Evolutionary conservation across 495 filamentous ascomycete species (phyloP).

Genomic region (Penicillium roqueforti): DNA sequence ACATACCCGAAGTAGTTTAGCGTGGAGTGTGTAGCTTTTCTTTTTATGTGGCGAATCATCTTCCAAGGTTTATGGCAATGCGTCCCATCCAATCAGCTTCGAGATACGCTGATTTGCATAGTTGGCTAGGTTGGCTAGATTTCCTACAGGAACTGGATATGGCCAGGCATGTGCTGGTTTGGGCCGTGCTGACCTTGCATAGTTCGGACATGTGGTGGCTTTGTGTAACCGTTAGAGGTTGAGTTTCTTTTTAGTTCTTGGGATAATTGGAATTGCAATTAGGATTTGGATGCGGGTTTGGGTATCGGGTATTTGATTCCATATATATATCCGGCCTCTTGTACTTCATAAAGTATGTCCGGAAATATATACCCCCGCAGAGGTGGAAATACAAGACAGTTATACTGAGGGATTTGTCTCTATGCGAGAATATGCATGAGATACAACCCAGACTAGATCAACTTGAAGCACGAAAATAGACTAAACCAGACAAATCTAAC

Average conservation of each 20-base stretch:
- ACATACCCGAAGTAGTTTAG: no score
- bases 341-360: not conserved
- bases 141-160: no score
- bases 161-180: no score
- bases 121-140: no score
- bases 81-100: no score
- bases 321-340: not conserved
- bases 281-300: not conserved
- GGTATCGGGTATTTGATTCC: not conserved
- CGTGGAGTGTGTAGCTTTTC: no score
- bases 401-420: not conserved
- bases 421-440: not conserved
- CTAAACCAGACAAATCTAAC: not conserved
- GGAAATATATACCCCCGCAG: no score
- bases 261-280: not conserved
- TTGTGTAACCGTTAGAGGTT: not conserved
- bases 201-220: constrained; percentile 5
- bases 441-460: not conserved
- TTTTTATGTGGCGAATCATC: no score
- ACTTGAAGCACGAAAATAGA: not conserved
- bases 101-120: no score
- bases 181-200: constrained; percentile 12
- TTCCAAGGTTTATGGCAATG: no score
- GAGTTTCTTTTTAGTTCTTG: not conserved
- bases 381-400: no score